Base-by-base conservation (phyloP, 345 rosid species). In the Acer negundo region DNA sequence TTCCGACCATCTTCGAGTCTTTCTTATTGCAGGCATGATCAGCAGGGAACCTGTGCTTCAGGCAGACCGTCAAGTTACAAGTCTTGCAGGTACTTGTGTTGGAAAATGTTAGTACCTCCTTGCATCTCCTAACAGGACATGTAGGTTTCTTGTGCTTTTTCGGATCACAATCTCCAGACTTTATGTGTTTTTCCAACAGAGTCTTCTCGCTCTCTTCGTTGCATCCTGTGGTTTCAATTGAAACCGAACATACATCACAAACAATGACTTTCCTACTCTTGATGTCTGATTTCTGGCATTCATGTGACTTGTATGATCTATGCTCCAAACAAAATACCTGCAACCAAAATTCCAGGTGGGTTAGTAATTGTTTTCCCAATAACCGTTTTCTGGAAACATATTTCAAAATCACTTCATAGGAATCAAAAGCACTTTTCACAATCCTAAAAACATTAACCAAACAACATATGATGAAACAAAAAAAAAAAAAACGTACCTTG, bases 261-360 rank as follows among this genome's bases (percentile, higher is more conserved):
- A 95, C 84, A 23, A 86, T 76, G 16, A 93, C 97, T 24, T 85
- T 89, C 65, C 98, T 82, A 89, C 90, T 95, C 16, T 72, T 78
- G 24, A 62, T 77, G 20, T 90, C 93, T 1, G 96, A 51, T 80
- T 85, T 86, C 1, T 93, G 89, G 80, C 99, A 95, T 4, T 80
- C 81, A 55, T 95, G 99, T 4, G 93, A 84, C 80, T 86, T 86
- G 73, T 72, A 90, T 4, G 92, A 89, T 74, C 96, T 84, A 79
- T 92, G 98, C 53, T 92, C 98, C 72, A 80, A 44, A 80, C 99
- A 95, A 53, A 90, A 93, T 35, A 88, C 95, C 97, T 90, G n/a
- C 28, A 55, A 53, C 17, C 61, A 17, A 49, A 10, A 4, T 35
- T 53, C 58, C 58, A 16, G n/a, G 58, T 19, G n/a, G n/a, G 58